Evolutionary conservation across 345 rosid genomes (phyloP).

Genomic region (Acer saccharum): DNA sequence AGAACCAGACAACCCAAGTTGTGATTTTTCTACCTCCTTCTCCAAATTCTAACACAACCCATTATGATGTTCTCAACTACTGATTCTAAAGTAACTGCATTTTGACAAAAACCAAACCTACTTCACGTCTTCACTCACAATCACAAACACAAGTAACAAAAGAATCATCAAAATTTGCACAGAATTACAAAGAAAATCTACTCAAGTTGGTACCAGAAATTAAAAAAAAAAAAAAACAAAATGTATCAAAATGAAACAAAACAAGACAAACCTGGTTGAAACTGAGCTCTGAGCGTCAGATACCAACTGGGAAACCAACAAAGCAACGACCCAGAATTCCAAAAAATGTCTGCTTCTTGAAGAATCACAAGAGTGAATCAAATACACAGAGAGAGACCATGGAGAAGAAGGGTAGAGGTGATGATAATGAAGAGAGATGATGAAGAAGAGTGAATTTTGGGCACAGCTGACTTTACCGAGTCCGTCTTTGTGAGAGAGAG

Average conservation of each 20-base stretch:
- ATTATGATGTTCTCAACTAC: background rate
- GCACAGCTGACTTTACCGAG: background rate
- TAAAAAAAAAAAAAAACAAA: background rate
- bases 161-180: background rate
- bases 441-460: background rate
- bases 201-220: no score
- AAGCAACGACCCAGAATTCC: background rate
- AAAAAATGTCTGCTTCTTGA: background rate
- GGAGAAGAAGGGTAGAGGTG: background rate
- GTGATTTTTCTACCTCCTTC: background rate
- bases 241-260: background rate
- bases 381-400: background rate
- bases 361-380: background rate
- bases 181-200: background rate
- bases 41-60: background rate
- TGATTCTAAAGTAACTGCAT: background rate
- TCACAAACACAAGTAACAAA: background rate
- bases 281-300: constrained; percentile 1
- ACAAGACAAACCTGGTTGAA: constrained; percentile 2
- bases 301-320: background rate
- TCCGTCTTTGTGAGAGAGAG: background rate
- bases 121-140: background rate
- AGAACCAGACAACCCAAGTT: background rate
- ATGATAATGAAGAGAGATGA: background rate
- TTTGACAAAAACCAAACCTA: background rate